Evolutionary conservation across 1,284 basidiomycete species (phyloP), one percentile per base, ranked within the genome.

Genomic region (Papiliotrema flavescens): DNA sequence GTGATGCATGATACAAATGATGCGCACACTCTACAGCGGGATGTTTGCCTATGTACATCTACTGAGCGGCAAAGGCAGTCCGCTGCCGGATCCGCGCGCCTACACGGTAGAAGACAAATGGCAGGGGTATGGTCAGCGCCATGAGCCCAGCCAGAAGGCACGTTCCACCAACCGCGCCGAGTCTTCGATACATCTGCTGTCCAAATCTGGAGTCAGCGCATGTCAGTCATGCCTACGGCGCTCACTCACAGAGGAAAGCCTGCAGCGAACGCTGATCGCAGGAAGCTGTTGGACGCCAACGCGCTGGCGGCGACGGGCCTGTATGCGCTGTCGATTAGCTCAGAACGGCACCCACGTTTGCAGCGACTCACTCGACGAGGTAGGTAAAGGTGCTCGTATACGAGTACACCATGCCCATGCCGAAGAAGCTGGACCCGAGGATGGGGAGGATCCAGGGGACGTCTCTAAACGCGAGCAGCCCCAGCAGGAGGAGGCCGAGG

Each of bases 221-320:
- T 19, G 42, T 20, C 20, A 71, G 48, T 58, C 84, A 11, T 17
- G 32, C 17, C 34, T 86, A 83, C 86, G 84, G 13, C 80, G 17
- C 4, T 22, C 23, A 59, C 62, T 13, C 23, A 86, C n/a, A 89
- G 74, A 2, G 87, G 87, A 67, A 89, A 89, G 0, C 79, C 84
- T 0, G 84, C 85, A 0, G 87, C 87, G 59, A 90, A 88, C 0
- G 79, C 70, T 1, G 80, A 83, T 1, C 88, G 79, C 64, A 87
- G 68, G 13, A 84, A 84, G 36, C 81, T 84, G 68, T 90, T 90
- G 28, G 83, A 79, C 0, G 87, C 86, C 82, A 90, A 84, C 0
- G 87, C 87, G 11, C 82, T 84, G 1, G 88, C 88, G 0, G 88
- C 86, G 41, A 89, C 85, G 0, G 87, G 87, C 13, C 86, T 82